These are phyloP conservation scores for Gnetum montanum DNA, from an alignment of 75 land plant genomes.

Conservation along the genomic window DNA sequence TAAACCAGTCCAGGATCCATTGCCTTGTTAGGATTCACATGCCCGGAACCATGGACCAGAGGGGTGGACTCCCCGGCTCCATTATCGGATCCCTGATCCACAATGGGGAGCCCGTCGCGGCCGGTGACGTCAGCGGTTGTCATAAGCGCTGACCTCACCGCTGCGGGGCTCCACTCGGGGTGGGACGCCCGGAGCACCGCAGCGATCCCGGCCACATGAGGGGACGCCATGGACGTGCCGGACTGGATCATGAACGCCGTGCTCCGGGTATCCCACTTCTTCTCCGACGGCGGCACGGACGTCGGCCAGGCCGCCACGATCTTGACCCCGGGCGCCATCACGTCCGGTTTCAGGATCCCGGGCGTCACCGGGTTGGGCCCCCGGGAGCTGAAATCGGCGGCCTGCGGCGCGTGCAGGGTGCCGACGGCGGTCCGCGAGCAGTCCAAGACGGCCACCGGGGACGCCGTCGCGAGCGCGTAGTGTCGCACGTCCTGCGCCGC, in stretches of 20 bases:
- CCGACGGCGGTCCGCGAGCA: neutral
- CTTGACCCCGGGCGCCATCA: slow-evolving; percentile 19
- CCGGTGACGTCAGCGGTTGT: slow-evolving; percentile 15
- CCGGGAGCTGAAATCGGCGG: slow-evolving; percentile 8
- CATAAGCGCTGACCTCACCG: slow-evolving; percentile 16
- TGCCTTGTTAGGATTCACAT: neutral
- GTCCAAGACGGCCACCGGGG: neutral
- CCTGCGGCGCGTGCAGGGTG: neutral
- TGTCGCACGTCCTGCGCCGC: neutral
- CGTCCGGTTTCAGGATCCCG: slow-evolving; percentile 21
- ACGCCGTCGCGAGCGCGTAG: neutral
- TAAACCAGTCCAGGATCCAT: slow-evolving; percentile 21
- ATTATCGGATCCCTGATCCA: neutral
- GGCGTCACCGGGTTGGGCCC: slow-evolving; percentile 20
- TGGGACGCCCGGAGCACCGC: slow-evolving; percentile 12
- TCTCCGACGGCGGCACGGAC: slow-evolving; percentile 10
- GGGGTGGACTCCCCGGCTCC: neutral
- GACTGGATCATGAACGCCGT: slow-evolving; percentile 18
- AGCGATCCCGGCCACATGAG: slow-evolving; percentile 23
- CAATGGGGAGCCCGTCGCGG: neutral
- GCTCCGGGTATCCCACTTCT: neutral
- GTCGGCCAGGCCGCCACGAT: slow-evolving; percentile 26
- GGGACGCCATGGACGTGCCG: slow-evolving; percentile 30
- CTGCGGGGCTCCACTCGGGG: slow-evolving; percentile 26
- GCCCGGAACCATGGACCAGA: neutral